Evolutionary conservation across 805 yeast species (phyloP), one percentile per base, ranked within the genome.

Genomic region (Blastobotrys terrestris): DNA sequence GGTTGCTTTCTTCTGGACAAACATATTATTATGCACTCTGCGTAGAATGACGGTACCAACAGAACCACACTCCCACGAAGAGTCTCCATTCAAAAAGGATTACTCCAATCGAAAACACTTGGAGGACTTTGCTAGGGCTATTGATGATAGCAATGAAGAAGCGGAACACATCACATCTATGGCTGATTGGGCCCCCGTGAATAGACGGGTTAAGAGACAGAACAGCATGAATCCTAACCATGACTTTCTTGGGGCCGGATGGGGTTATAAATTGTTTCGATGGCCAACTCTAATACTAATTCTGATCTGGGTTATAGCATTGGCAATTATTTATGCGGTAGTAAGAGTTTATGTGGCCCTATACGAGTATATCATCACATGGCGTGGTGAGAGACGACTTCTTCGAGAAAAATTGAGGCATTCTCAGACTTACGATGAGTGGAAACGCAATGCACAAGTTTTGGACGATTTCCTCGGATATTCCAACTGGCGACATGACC

Each of bases 231-330:
- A 26, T 26, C 35, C 35, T 5, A 8, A 26, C 18, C 44, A 44
- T 2, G 58, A 53, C 31, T 55, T 55, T 5, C 39, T 44, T 2
- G 59, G 56, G 11, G 52, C 67, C 21, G 77, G 79, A 21, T 56
- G 67, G 46, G 68, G 80, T 0, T 80, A 77, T 58, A 66, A 67
- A 44, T 41, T 85, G 1, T 69, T 86, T 22, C 68, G 94, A 44
- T 85, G 85, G 78, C 95, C 94, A 0, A 65, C 84, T 2, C 68
- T 86, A 51, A 46, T 77, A 0, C 67, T 78, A 15, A 77, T 82
- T 0, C 57, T 77, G 1, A 31, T 69, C 14, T 86, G 91, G 89
- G 71, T 84, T 0, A 39, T 62, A 0, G 53, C 81, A 2, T 68
- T 86, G 11, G 73, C 80, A 21, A 21, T 73, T 0, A 46, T 77